Evolutionary conservation across 139 green algal species (phyloP).

Genomic region (Chlamydomonas asymmetrica): DNA sequence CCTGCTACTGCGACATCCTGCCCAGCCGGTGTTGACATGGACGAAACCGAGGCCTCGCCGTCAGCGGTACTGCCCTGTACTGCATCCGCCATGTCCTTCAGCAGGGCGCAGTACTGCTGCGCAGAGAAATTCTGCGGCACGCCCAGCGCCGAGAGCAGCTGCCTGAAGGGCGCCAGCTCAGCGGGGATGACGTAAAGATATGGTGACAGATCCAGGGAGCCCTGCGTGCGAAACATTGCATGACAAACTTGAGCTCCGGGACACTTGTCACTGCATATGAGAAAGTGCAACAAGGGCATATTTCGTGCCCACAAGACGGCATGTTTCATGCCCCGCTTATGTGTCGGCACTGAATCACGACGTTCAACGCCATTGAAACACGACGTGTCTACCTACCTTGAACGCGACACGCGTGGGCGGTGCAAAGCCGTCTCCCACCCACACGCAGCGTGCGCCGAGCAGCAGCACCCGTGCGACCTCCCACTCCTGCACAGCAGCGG

Average conservation of each 20-base stretch:
- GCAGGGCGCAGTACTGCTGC: constrained; percentile 58
- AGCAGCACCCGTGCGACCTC: constrained; percentile 51
- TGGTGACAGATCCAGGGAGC: constrained; percentile 68
- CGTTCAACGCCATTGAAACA: too few relatives aligned
- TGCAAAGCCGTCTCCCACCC: constrained; percentile 74
- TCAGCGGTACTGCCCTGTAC: too few relatives aligned
- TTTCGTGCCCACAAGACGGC: too few relatives aligned
- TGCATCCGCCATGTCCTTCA: constrained; percentile 55
- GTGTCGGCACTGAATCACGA: too few relatives aligned
- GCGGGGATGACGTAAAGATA: constrained; percentile 70
- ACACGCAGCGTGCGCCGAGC: constrained; percentile 57
- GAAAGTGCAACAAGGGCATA: too few relatives aligned
- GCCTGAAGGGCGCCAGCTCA: constrained; percentile 71
- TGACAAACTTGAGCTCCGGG: too few relatives aligned
- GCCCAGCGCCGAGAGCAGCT: constrained; percentile 62
- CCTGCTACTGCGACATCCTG: too few relatives aligned
- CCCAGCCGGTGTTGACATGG: too few relatives aligned
- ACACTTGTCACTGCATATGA: too few relatives aligned
- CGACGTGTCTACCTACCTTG: constrained; percentile 28
- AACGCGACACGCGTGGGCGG: constrained; percentile 58
- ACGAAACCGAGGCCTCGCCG: too few relatives aligned
- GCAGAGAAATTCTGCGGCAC: constrained; percentile 59
- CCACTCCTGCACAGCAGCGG: constrained; percentile 42
- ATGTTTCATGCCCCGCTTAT: too few relatives aligned
- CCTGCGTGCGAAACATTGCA: too few relatives aligned